These are phyloP conservation scores for Serendipita sp. DNA, from an alignment of 1,284 basidiomycete species.

Conservation along the genomic window DNA sequence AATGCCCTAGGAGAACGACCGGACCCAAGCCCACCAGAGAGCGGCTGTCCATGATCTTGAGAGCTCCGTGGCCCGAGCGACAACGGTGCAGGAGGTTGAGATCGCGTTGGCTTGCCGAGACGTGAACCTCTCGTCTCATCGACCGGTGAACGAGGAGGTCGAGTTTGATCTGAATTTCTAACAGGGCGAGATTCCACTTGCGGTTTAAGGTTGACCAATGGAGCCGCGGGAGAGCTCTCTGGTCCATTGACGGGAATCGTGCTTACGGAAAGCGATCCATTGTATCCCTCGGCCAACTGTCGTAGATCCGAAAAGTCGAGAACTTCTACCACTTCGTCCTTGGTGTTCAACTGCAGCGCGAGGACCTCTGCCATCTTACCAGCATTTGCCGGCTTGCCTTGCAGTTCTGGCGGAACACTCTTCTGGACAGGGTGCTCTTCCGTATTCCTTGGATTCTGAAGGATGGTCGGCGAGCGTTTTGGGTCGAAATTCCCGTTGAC, in stretches of 20 bases:
- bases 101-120: not conserved
- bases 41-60: not conserved
- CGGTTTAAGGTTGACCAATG: not conserved
- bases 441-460: not conserved
- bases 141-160: constrained; percentile 19
- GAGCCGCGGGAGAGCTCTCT: not conserved
- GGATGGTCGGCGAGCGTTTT: constrained; percentile 6
- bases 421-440: not conserved
- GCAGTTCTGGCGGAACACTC: not conserved
- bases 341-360: constrained; percentile 6
- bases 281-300: constrained; percentile 30
- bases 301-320: constrained; percentile 43
- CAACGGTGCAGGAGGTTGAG: not conserved
- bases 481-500: not conserved
- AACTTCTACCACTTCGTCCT: constrained; percentile 51
- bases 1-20: constrained; percentile 6
- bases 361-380: not conserved
- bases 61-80: not conserved
- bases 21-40: not conserved
- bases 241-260: not conserved
- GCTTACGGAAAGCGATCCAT: constrained; percentile 1
- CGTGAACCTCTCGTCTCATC: not conserved
- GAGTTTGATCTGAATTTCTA: constrained; percentile 18
- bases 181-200: not conserved
- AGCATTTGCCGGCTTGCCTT: not conserved